These are phyloP conservation scores for Metarhizium rileyi DNA, from an alignment of 2,329 filamentous ascomycete species.

Conservation along the genomic window DNA sequence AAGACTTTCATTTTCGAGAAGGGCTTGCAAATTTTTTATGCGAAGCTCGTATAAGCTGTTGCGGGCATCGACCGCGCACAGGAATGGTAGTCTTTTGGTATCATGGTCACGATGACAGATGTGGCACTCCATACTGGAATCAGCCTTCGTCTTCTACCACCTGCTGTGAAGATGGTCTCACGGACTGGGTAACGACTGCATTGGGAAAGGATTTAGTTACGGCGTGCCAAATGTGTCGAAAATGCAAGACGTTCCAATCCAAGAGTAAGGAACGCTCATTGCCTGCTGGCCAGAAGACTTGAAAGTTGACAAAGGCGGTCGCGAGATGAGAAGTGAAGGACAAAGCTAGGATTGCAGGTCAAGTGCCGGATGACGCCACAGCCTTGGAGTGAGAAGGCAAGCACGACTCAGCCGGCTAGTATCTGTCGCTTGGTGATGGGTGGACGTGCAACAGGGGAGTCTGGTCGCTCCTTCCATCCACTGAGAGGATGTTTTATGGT, in stretches of 20 bases:
- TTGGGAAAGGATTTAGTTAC: not conserved
- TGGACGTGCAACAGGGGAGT: not conserved
- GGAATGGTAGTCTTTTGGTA: constrained; percentile 48
- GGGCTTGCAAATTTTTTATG: constrained; percentile 45
- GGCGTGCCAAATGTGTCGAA: not conserved
- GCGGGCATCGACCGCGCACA: constrained; percentile 61
- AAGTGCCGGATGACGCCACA: constrained; percentile 3
- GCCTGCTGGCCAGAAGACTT: constrained; percentile 1
- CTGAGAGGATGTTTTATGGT: not conserved
- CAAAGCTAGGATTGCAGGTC: not conserved
- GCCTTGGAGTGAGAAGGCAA: no score
- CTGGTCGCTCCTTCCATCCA: not conserved
- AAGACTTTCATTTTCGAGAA: constrained; percentile 53
- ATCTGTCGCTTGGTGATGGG: not conserved
- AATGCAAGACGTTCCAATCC: not conserved
- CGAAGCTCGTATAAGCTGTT: constrained; percentile 58
- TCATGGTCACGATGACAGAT: constrained; percentile 52
- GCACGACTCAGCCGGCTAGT: not conserved
- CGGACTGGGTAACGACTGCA: constrained; percentile 1
- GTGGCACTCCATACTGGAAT: constrained; percentile 53
- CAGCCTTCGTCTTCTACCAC: not conserved
- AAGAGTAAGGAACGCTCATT: not conserved
- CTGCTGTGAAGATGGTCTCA: constrained; percentile 1
- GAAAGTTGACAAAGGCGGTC: constrained; percentile 3
- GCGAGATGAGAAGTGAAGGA: constrained; percentile 6